phyloP scores from a whole-genome alignment of 2,329 filamentous ascomycete genomes.

The Zymoseptoria ardabiliae region DNA sequence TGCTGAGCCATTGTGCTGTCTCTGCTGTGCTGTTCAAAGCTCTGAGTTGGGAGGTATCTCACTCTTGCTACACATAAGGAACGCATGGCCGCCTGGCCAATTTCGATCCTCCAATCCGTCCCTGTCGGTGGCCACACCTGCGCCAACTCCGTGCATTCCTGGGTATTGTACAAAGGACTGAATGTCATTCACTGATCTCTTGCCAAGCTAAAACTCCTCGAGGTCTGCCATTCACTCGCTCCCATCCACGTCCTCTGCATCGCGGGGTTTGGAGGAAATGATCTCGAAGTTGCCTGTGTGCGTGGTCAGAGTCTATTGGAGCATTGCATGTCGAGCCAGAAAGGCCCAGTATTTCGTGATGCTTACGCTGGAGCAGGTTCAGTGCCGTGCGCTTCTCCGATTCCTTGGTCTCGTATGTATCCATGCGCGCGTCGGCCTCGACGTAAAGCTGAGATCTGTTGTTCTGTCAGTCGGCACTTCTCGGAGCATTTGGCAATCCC shows the following conservation, averaged over 20 bases:
- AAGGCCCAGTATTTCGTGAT: too few species aligned
- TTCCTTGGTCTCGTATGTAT: constrained; percentile 59
- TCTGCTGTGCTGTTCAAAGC: background rate
- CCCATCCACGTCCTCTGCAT: background rate
- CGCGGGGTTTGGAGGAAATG: constrained; percentile 26
- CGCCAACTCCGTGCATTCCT: constrained; percentile 5
- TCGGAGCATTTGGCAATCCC: background rate
- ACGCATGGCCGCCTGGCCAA: background rate
- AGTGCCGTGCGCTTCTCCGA: constrained; percentile 58
- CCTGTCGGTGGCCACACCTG: background rate
- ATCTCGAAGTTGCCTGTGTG: constrained; percentile 46
- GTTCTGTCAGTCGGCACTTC: constrained; percentile 4
- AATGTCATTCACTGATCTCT: background rate
- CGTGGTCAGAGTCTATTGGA: too few species aligned
- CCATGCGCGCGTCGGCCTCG: constrained; percentile 72
- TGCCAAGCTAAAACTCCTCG: background rate
- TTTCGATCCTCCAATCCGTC: background rate
- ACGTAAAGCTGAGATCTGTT: constrained; percentile 69
- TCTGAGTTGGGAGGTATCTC: constrained; percentile 4
- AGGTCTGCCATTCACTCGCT: background rate
- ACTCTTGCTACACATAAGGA: constrained; percentile 6
- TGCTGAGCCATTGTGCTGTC: background rate
- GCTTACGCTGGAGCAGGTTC: constrained; percentile 73
- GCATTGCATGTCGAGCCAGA: too few species aligned
- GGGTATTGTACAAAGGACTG: constrained; percentile 6